Conservation (phyloP, 805 yeast species). For the Cyberlindnera amylophila region DNA sequence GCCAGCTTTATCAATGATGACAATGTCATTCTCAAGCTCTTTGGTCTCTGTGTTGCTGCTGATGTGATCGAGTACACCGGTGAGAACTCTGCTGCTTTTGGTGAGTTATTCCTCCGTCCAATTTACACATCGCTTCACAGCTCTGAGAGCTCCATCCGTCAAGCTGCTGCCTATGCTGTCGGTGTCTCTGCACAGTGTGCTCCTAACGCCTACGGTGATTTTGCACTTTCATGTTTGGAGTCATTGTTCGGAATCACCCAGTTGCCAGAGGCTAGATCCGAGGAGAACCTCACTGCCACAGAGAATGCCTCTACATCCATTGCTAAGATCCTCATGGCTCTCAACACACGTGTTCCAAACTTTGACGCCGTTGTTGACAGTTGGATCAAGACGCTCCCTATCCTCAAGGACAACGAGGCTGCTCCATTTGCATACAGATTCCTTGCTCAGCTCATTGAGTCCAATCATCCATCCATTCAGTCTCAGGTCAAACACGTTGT, state of each 20-base stretch:
- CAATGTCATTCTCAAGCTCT: conserved; percentile 63
- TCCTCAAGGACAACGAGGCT: conserved; percentile 80
- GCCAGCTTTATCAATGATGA: conserved; percentile 60
- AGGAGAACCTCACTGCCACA: conserved; percentile 80
- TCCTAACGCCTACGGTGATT: conserved; percentile 56
- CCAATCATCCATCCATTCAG: conserved; percentile 55
- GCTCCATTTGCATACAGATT: conserved; percentile 82
- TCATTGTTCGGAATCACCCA: conserved; percentile 68
- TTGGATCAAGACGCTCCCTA: conserved; percentile 83
- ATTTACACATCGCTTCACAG: conserved; percentile 65
- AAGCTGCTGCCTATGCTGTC: conserved; percentile 78
- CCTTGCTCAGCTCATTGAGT: conserved; percentile 65
- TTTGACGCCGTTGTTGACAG: conserved; percentile 58
- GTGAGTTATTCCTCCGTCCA: conserved; percentile 59
- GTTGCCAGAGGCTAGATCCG: conserved; percentile 80
- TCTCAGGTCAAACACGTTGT: conserved; percentile 57
- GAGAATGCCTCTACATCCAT: conserved; percentile 82
- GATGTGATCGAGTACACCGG: conserved; percentile 83
- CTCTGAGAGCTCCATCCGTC: conserved; percentile 71
- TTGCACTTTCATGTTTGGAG: conserved; percentile 66
- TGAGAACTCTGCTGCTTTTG: conserved; percentile 56
- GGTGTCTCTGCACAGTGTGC: conserved; percentile 87
- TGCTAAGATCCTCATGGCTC: conserved; percentile 73
- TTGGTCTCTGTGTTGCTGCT: conserved; percentile 76
- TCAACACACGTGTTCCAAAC: conserved; percentile 56